Evolutionary conservation across 306 rosid species (phyloP), one percentile per base, ranked within the genome.

Genomic region (Cotoneaster glaucophyllus): DNA sequence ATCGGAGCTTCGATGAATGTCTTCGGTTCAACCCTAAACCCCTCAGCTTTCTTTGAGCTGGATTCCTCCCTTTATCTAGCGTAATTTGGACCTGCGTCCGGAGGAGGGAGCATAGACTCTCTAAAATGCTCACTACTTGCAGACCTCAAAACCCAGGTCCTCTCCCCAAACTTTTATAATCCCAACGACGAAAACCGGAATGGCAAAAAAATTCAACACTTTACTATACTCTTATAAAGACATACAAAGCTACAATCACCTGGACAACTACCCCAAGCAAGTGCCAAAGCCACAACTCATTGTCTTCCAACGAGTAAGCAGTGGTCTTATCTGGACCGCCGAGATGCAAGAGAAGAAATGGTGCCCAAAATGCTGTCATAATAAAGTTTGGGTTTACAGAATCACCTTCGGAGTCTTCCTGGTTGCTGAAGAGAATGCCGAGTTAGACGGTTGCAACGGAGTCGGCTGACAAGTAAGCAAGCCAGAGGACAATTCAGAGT

Each of bases 241-340:
- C 75, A 24, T 69, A 76, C 11, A 62, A 3, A 7, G 81, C 82
- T 1, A 44, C 81, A 0, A 5, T 3, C 2, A 67, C 11, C 25
- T 81, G 82, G 11, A 79, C 76, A 37, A 0, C 4, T 64, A 79
- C 28, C 10, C 21, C 74, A 11, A 84, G 68, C 6, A 77, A 12
- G 57, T 79, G 84, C 17, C 87, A 62, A 0, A 17, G 53, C 87
- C 87, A 86, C 0, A 86, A 39, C 32, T 84, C 81, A 14, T 86
- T 86, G 50, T 86, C 90, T 39, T 83, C 84, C 4, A 78, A 65
- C 1, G 87, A 73, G 29, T 75, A 86, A 1, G 84, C 87, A 8
- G 85, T 81, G 37, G 81, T 68, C 7, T 71, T 83, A 59, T 86
- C 87, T 1, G 81, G 90, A 6, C 87, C 84, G 2, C 90, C 84